phyloP scores from a whole-genome alignment of 768 basidiomycete genomes.

The Russula earlei region DNA sequence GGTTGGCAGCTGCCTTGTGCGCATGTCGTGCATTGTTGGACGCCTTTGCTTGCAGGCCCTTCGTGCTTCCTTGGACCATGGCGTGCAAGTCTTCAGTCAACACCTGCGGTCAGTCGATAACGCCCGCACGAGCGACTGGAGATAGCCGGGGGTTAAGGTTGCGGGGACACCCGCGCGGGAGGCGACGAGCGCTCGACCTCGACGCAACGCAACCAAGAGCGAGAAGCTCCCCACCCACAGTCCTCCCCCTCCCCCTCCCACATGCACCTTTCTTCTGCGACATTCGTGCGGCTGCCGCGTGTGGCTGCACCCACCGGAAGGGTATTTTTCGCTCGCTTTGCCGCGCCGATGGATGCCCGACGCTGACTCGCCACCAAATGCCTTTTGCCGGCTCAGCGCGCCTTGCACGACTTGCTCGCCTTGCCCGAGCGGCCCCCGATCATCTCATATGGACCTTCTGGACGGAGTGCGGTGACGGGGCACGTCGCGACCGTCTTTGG shows the following conservation, averaged over 20 bases:
- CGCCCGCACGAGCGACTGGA: no score
- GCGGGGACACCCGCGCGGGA: constrained; percentile 4
- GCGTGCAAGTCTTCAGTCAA: no score
- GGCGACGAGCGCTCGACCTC: not conserved
- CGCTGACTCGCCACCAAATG: not conserved
- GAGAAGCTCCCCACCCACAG: no score
- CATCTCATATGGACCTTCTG: constrained; percentile 68
- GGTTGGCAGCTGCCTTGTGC: constrained; percentile 54
- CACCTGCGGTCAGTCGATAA: not conserved
- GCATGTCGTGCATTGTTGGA: constrained; percentile 44
- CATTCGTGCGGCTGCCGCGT: constrained; percentile 16
- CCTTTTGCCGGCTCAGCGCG: constrained; percentile 40
- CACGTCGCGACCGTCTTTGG: constrained; percentile 97
- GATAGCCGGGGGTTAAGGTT: constrained; percentile 8
- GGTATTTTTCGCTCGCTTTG: not conserved
- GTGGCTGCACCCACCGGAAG: constrained; percentile 1
- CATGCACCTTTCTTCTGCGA: constrained; percentile 34
- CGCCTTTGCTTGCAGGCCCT: constrained; percentile 53
- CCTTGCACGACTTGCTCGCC: constrained; percentile 40
- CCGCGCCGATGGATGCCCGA: not conserved
- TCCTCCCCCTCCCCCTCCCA: not conserved
- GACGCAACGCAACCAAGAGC: not conserved
- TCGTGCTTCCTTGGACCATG: constrained; percentile 86
- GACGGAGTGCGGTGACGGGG: constrained; percentile 80
- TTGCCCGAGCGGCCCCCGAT: constrained; percentile 54